These are phyloP conservation scores for Nannochloropsis salina DNA, from an alignment of 108 stramenopile species.

Conservation along the genomic window DNA sequence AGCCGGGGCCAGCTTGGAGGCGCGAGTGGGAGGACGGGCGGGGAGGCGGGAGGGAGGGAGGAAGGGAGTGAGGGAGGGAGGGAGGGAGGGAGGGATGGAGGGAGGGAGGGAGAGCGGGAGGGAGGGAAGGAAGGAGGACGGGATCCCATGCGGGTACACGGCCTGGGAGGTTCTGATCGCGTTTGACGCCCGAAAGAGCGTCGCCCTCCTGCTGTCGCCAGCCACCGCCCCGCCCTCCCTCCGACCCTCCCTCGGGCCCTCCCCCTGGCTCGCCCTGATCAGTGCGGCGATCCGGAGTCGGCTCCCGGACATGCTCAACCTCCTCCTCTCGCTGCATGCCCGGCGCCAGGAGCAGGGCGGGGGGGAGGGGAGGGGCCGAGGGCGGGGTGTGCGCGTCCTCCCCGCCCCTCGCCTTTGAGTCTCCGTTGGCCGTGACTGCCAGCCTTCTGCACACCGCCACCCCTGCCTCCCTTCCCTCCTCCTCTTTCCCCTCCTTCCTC, in stretches of 20 bases:
- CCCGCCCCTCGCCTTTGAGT: not conserved
- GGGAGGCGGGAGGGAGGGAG: no score
- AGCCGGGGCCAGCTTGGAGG: no score
- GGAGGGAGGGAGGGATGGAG: no score
- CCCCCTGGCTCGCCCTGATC: not conserved
- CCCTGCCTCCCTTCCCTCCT: not conserved
- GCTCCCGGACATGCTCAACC: not conserved
- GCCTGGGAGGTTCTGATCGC: not conserved
- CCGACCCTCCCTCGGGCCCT: not conserved
- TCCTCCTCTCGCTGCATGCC: conserved; percentile 28
- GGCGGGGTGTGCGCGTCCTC: conserved; percentile 66
- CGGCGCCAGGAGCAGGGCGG: conserved; percentile 29
- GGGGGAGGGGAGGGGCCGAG: conserved; percentile 61
- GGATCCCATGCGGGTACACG: not conserved
- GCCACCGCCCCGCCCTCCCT: not conserved
- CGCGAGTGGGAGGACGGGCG: not conserved
- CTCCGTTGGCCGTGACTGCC: not conserved
- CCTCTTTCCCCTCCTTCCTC: conserved; percentile 12
- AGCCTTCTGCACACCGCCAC: not conserved
- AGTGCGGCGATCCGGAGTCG: not conserved
- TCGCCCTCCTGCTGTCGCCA: conserved; percentile 12
- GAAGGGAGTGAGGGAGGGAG: no score
- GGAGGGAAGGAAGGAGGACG: no score
- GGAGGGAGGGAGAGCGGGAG: no score
- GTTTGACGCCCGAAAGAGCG: not conserved